Base-by-base conservation (phyloP, 257 asterid species). In the Voacanga thouarsii region DNA sequence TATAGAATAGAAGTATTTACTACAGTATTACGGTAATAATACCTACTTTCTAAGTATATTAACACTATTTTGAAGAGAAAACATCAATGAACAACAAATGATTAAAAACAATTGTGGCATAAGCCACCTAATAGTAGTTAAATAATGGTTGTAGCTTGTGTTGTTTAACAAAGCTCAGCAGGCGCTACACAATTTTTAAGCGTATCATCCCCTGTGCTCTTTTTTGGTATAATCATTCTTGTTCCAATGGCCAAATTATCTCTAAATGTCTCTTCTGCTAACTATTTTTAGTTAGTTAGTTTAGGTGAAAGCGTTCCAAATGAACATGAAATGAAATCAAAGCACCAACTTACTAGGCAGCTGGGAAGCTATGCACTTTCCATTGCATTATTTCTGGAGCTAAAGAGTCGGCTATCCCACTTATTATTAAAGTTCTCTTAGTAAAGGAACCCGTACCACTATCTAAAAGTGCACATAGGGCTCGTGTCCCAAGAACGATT, bases 341-440 rank as follows among this genome's bases (percentile, higher is more conserved):
- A 81, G 82, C 77, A 56, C 72, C 86, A 61, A 71, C 67, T 64
- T 92, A 94, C 98, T 97, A 94, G 85, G 91, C 98, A 82, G 92
- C 96, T 75, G 92, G 91, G 81, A 92, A 91, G 80, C 96, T 89
- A 70, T 94, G 97, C 81, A 97, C 98, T 85, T 90, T 91, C 77
- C 98, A 97, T 86, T 88, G 97, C 78, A 94, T 88, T 66, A 92
- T 88, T 86, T 94, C 98, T 74, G 98, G 98, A 86, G 98, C 96
- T 83, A 92, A 87, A 37, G 95, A 89, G 83, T 94, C 97, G 2
- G 96, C 85, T 89, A 85, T 92, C 33, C 98, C 98, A 77, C 97
- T 92, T 67, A 92, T 86, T 44, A 97, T 91, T 84, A 83, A 92
- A 64, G 98, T 86, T 87, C 97, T 86, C 79, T 89, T 93, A 80